phyloP scores from a whole-genome alignment of 164 flowering plant species.

The Houttuynia cordata region DNA sequence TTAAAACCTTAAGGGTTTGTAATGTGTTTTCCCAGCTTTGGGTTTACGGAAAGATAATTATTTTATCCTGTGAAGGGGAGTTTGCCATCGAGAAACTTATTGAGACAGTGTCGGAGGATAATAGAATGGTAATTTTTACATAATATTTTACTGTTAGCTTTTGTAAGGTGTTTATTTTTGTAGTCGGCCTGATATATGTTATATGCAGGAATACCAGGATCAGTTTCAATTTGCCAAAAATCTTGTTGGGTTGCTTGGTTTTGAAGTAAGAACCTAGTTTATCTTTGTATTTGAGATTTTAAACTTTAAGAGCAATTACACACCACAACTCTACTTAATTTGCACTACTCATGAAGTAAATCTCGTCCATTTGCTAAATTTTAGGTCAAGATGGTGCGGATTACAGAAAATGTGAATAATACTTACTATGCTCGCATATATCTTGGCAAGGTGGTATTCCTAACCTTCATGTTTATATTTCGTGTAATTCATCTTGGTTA shows the following conservation, averaged over 20 bases:
- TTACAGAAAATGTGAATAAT: conserved; percentile 56
- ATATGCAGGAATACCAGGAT: conserved; percentile 42
- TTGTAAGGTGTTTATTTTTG: conserved; percentile 1
- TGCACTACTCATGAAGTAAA: not conserved
- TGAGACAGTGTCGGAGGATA: conserved; percentile 26
- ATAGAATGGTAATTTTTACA: conserved; percentile 25
- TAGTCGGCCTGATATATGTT: conserved; percentile 1
- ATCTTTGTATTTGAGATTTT: not conserved
- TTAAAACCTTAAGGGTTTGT: not conserved
- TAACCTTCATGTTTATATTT: not conserved
- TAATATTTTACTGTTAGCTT: not conserved
- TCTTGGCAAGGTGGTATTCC: conserved; percentile 44
- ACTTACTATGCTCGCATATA: conserved; percentile 55
- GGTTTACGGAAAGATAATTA: not conserved
- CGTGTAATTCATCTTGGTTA: not conserved
- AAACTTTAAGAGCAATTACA: not conserved
- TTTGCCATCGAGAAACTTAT: conserved; percentile 51
- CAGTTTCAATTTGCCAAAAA: conserved; percentile 42
- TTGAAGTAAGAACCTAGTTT: conserved; percentile 36
- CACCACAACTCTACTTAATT: not conserved
- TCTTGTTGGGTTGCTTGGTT: conserved; percentile 41
- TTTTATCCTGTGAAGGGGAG: conserved; percentile 37
- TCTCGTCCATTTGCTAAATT: not conserved
- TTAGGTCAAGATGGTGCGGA: conserved; percentile 65
- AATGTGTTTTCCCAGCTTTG: not conserved